Evolutionary conservation across 2,329 filamentous ascomycete species (phyloP), one percentile per base, ranked within the genome.

Genomic region (Neospermospora avenae): DNA sequence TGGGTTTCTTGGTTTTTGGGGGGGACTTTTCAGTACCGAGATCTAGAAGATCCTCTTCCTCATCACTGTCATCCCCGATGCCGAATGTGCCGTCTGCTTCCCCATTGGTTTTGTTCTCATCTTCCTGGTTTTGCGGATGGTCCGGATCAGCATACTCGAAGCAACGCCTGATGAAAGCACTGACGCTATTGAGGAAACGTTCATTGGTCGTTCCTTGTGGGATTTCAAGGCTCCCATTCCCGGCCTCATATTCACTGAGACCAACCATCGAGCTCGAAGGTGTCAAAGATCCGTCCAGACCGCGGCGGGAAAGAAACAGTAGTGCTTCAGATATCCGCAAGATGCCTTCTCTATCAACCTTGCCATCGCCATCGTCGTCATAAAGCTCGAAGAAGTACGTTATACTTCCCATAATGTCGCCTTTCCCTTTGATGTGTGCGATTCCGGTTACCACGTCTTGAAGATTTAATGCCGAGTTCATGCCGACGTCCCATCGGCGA

Each of bases 101-200:
- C 7, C 54, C 48, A 76, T 76, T 49, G 74, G 72, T 69, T 3
- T 60, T 71, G 65, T 74, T 73, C 10, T 75, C 72, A 39, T 62
- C 68, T 46, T 74, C 75, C 61, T 85, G 80, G 64, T 86, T 82
- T 72, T 82, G 81, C 1, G 88, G 86, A 64, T 90, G 88, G 70
- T 96, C 93, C 1, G 95, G 93, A 71, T 99, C 95, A 5, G 95
- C 95, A 71, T 99, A 99, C 75, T 99, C 95, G 67, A 99, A 99
- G 75, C 95, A 99, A 61, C 95, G 84, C 65, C 93, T 84, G 62
- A 98, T 99, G 72, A 99, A 99, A 2, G 92, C 92, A 68, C 91
- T 96, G 55, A 99, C 92, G 63, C 93, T 96, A 63, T 89, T 90
- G 25, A 99, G 77, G 71, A 99, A 98, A 56, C 87, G 85, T 74